Base-by-base conservation (phyloP, 2,329 filamentous ascomycete genomes). In the Aureobasidium sp. region DNA sequence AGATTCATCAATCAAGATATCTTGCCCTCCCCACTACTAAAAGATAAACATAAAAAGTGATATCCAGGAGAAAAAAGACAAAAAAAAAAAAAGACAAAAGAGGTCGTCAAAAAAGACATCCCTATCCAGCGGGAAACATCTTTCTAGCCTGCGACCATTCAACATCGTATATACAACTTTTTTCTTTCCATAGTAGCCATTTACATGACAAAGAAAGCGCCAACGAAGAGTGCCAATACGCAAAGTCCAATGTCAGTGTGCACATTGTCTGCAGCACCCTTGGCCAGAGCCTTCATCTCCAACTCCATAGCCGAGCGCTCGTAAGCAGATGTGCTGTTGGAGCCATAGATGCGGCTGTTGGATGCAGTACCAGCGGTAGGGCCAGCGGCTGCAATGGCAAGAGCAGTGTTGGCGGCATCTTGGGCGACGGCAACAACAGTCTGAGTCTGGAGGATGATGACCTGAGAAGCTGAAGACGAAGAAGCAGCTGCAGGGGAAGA, bases 181-280 rank as follows among this genome's bases (percentile, higher is more conserved):
- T 35, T 50, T 22, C 11, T 44, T 8, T 22, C 8, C 40, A 44
- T 14, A 22, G 2, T 22, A 22, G 15, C 35, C 31, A 12, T 33
- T 56, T 42, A 60, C 1, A 60, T 60, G 44, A 60, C 45, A 33
- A 60, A 50, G 27, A 60, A 49, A 17, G 45, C 57, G 31, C 57
- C 57, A 11, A 60, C 24, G 17, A 60, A 40, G 7, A 60, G 5
- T 3, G 57, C 57, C 24, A 60, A 29, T 7, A 60, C 35, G 27
- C 57, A 60, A 3, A 50, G 44, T 1, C 57, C 57, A 24, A 60
- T 49, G 8, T 60, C 57, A 2, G 45, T 60, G 33, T 50, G 57
- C 1, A 60, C 45, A 7, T 50, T 60, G 24, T 17, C 12, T 5
- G 57, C 57, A 12, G 44, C 57, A 31, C 57, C 57, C n/a, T 44